Evolutionary conservation across 345 rosid species (phyloP).

Genomic region (Brassica nigra): DNA sequence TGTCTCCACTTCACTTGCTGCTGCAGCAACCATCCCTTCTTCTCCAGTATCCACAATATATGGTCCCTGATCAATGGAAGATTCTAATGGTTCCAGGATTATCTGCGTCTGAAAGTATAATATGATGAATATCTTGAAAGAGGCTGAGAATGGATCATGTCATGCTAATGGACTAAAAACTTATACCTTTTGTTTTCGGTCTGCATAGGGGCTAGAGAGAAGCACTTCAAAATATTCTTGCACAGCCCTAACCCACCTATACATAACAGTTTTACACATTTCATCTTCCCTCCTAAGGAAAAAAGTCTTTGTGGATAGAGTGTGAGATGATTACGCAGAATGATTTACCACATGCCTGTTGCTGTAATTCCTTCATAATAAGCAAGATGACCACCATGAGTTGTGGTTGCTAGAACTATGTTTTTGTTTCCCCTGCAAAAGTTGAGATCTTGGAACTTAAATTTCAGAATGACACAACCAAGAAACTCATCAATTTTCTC

Average conservation of each 20-base stretch:
- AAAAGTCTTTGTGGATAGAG: background rate
- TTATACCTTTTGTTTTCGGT: conserved; percentile 34
- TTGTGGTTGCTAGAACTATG: conserved; percentile 64
- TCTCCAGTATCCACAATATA: conserved; percentile 50
- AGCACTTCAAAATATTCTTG: conserved; percentile 68
- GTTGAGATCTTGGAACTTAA: conserved; percentile 26
- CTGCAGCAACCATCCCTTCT: conserved; percentile 69
- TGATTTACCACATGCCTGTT: conserved; percentile 59
- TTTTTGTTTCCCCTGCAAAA: conserved; percentile 65
- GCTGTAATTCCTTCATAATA: conserved; percentile 84
- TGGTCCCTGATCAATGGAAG: conserved; percentile 72
- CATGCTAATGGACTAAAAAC: background rate
- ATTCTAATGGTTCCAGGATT: conserved; percentile 35
- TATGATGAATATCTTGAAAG: conserved; percentile 5
- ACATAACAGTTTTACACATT: conserved; percentile 27
- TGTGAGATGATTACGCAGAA: background rate
- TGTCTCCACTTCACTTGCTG: conserved; percentile 49
- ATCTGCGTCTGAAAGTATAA: conserved; percentile 25
- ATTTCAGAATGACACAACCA: conserved; percentile 12
- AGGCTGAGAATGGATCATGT: background rate
- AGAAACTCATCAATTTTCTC: background rate
- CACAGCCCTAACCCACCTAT: conserved; percentile 85
- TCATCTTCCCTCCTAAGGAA: background rate
- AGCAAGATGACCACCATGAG: conserved; percentile 91
- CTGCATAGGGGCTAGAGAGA: conserved; percentile 54